Base-by-base conservation (phyloP, 208 protist species). In the Trypanosoma grayi region DNA sequence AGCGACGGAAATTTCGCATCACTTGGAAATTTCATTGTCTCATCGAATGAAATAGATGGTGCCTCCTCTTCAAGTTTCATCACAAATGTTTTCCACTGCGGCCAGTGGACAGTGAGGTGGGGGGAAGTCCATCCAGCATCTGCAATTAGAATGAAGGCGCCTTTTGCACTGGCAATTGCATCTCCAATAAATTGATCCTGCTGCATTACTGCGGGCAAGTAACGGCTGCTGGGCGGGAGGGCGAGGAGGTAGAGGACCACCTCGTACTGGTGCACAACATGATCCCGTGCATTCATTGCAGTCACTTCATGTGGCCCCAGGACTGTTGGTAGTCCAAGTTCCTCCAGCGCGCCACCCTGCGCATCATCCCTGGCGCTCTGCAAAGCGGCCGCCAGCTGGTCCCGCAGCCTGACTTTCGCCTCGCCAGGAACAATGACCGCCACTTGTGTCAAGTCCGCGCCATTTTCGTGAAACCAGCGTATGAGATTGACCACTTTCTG, bases 231-330 rank as follows among this genome's bases (percentile, higher is more conserved):
- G 1, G 70, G 51, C 1, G 63, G 55, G 4, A 83, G 59, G 7
- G 73, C 66, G 28, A 95, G 43, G 18, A 87, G 34, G 62, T 95
- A 94, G 10, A 92, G 11, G 20, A 94, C 81, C 2, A 80, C 81
- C 16, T 89, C 77, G 52, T 82, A 94, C 3, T 39, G 61, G 53
- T 90, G 80, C 22, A 67, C 57, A 34, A 57, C 69, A 36, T 64
- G 57, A 55, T 89, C 83, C 1, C 87, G 73, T 16, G 60, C 54
- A 62, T 87, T 83, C 63, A 94, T 76, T 9, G 80, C 81, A 0
- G 75, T 74, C 39, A 94, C 62, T 40, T 94, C 87, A 66, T 94
- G 83, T 33, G 84, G 82, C n/a, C 75, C 80, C 2, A 94, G 58
- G 1, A 94, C 34, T 7, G 65, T 73, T 2, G 87, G 81, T 11